Conservation (phyloP, 2,329 filamentous ascomycete species). For the Colletotrichum phormii region DNA sequence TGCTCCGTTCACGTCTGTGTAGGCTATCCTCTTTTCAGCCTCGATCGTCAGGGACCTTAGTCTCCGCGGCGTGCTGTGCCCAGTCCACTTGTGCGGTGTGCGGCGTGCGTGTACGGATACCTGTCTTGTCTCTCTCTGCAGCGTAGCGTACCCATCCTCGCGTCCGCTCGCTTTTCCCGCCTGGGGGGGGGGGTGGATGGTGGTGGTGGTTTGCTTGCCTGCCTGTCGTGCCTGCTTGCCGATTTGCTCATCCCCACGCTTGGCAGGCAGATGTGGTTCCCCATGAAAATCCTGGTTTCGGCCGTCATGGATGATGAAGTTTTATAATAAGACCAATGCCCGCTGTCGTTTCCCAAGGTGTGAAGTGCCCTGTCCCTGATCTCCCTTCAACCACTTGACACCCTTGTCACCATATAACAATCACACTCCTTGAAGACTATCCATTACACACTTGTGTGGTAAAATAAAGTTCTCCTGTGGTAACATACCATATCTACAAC, state of each 20-base stretch:
- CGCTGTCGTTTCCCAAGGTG: slow-evolving; percentile 22
- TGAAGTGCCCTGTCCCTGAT: slow-evolving; percentile 14
- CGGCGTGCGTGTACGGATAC: slow-evolving; percentile 27
- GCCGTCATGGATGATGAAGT: slow-evolving; percentile 24
- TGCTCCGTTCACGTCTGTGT: slow-evolving; percentile 2
- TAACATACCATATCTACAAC: slow-evolving; percentile 15
- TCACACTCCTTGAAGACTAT: slow-evolving; percentile 26
- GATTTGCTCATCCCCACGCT: slow-evolving; percentile 35
- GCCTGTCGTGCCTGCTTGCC: not conserved
- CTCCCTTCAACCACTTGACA: slow-evolving; percentile 16
- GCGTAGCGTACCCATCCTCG: not conserved
- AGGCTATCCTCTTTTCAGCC: slow-evolving; percentile 30
- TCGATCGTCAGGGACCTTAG: slow-evolving; percentile 37
- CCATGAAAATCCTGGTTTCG: slow-evolving; percentile 28
- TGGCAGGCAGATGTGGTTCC: slow-evolving; percentile 26
- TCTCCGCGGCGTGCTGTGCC: slow-evolving; percentile 24
- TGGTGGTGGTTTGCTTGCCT: not conserved
- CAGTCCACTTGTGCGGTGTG: slow-evolving; percentile 12
- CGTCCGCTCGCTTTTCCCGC: slow-evolving; percentile 1
- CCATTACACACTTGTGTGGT: slow-evolving; percentile 26
- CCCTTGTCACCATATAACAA: slow-evolving; percentile 20
- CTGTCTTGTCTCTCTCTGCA: slow-evolving; percentile 27
- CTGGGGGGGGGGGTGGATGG: not conserved
- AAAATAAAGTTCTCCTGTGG: not conserved
- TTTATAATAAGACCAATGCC: slow-evolving; percentile 37